These are phyloP conservation scores for Adiantum capillusveneris DNA, from an alignment of 75 land plant genomes.

Conservation along the genomic window DNA sequence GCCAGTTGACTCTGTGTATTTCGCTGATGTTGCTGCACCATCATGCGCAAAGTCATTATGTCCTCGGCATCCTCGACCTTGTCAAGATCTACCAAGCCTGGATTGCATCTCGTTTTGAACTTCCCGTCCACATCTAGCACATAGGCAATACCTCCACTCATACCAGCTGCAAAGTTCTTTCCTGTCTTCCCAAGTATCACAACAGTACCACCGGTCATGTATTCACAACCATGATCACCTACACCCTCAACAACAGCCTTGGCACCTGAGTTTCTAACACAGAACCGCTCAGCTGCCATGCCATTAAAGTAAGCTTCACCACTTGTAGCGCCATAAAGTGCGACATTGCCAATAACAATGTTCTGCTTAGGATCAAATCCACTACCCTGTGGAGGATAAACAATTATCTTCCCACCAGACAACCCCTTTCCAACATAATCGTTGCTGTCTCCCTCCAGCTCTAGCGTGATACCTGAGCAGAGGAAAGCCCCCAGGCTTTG, in stretches of 20 bases:
- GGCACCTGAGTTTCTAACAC: slow-evolving; percentile 98
- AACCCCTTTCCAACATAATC: slow-evolving; percentile 99
- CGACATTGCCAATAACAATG: slow-evolving; percentile 97
- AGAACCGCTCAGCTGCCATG: slow-evolving; percentile 98
- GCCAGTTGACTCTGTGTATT: slow-evolving; percentile 78
- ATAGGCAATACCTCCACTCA: slow-evolving; percentile 99
- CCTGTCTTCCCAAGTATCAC: slow-evolving; percentile 96
- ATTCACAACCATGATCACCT: slow-evolving; percentile 99
- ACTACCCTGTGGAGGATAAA: slow-evolving; percentile 82
- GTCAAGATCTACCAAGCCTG: slow-evolving; percentile 84
- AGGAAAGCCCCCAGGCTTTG: slow-evolving; percentile 97
- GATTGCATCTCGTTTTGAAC: slow-evolving; percentile 69
- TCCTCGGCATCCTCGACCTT: slow-evolving; percentile 81
- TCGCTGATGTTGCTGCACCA: slow-evolving; percentile 95
- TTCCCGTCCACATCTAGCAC: slow-evolving; percentile 76
- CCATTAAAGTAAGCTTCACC: slow-evolving; percentile 99
- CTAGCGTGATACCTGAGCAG: slow-evolving; percentile 85
- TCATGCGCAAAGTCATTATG: slow-evolving; percentile 56
- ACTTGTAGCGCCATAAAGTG: slow-evolving; percentile 89
- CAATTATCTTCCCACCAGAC: slow-evolving; percentile 93
- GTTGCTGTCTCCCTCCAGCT: slow-evolving; percentile 98
- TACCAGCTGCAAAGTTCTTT: slow-evolving; percentile 96
- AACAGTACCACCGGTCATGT: slow-evolving; percentile 98
- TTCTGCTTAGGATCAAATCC: slow-evolving; percentile 92
- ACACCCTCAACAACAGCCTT: slow-evolving; percentile 95